These are phyloP conservation scores for Pouteria campechiana DNA, from an alignment of 179 eudicot species.

Conservation along the genomic window DNA sequence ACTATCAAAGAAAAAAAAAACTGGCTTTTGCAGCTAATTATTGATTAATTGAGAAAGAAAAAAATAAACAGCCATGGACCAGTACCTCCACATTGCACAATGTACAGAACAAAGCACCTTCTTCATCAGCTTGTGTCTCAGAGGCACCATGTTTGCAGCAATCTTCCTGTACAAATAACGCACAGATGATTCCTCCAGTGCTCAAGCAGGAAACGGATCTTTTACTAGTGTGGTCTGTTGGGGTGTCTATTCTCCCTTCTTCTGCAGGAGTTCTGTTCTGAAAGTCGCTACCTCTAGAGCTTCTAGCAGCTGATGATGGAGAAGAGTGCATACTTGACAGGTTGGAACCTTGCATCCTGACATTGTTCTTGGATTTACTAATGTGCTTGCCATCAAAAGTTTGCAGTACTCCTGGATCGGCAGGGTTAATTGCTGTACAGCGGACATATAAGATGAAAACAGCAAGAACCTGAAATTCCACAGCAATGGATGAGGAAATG, in stretches of 20 bases:
- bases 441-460: conserved; percentile 91
- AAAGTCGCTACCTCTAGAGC: conserved; percentile 60
- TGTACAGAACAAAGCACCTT: conserved; percentile 91
- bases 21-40: no score
- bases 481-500: background rate
- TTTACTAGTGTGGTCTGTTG: conserved; percentile 14
- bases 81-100: conserved; percentile 90
- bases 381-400: conserved; percentile 32
- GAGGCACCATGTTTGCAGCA: conserved; percentile 50
- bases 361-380: conserved; percentile 15
- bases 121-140: conserved; percentile 48
- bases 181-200: conserved; percentile 55
- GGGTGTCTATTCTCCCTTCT: conserved; percentile 24
- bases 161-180: conserved; percentile 69
- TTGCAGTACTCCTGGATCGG: conserved; percentile 91
- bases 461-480: conserved; percentile 53
- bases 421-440: conserved; percentile 86
- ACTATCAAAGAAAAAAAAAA: no score
- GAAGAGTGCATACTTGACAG: conserved; percentile 42
- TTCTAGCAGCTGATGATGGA: conserved; percentile 56
- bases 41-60: no score
- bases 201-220: conserved; percentile 27
- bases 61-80: conserved; percentile 1
- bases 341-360: conserved; percentile 26
- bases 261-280: conserved; percentile 51